These are phyloP conservation scores for Xylariaceae sp. DNA, from an alignment of 2,329 filamentous ascomycete genomes.

Conservation along the genomic window DNA sequence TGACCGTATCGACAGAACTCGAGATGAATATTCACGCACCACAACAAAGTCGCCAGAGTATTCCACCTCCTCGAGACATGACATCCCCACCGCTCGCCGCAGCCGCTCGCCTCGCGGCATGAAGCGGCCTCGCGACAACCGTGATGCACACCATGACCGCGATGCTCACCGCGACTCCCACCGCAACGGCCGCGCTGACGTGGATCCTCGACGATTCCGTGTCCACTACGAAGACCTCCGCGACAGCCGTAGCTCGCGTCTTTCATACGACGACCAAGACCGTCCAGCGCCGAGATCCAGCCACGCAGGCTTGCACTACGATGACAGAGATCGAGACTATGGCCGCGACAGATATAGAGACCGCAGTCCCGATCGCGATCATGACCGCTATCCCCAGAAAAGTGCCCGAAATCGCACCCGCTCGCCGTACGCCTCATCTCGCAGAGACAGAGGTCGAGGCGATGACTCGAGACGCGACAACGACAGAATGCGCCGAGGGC, in stretches of 20 bases:
- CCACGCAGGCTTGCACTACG: conserved; percentile 38
- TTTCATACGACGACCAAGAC: conserved; percentile 56
- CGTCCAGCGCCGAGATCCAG: conserved; percentile 42
- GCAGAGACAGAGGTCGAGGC: conserved; percentile 25
- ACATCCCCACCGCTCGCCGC: conserved; percentile 43
- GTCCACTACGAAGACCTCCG: conserved; percentile 57
- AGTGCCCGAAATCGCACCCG: conserved; percentile 45
- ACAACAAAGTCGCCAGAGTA: conserved; percentile 47
- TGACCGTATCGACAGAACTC: conserved; percentile 88
- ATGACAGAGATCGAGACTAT: conserved; percentile 47
- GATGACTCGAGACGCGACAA: conserved; percentile 23
- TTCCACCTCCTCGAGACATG: conserved; percentile 34
- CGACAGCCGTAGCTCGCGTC: conserved; percentile 44
- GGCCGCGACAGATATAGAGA: conserved; percentile 28
- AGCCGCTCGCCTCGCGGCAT: conserved; percentile 61
- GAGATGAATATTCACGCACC: conserved; percentile 53
- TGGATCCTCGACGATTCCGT: conserved; percentile 58
- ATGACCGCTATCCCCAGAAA: conserved; percentile 50
- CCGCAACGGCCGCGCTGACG: conserved; percentile 37
- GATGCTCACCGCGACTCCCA: conserved; percentile 48
- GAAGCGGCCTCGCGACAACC: conserved; percentile 64
- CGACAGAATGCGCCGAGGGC: conserved; percentile 21
- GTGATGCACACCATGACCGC: conserved; percentile 42
- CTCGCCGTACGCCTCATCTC: conserved; percentile 27
- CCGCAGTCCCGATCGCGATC: conserved; percentile 36